Evolutionary conservation across 768 basidiomycete genomes (phyloP), one percentile per base, ranked within the genome.

Genomic region (Candolleomyces aberdarensis): DNA sequence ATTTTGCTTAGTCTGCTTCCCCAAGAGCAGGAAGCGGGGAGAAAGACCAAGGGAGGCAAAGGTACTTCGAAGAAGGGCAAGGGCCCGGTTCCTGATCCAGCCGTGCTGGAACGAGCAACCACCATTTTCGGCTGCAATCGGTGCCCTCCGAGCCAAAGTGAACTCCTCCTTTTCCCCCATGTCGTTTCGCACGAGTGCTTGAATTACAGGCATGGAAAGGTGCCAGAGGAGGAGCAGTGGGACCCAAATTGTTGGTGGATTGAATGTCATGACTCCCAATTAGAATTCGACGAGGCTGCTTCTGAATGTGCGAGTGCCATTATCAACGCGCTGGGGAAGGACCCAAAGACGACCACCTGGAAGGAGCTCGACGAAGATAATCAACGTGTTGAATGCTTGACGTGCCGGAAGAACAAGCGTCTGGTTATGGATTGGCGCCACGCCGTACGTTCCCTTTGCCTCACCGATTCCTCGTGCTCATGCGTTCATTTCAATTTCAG

Each of bases 401-500:
- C 50, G 1, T 59, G 58, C 26, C 58, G 40, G 14, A 59, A 53
- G 5, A 29, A 40, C 13, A 59, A 59, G 13, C 58, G 58, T 8
- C 51, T 59, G 9, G 50, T 43, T n/a, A 59, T 59, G 58, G 20
- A 20, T 3, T 59, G 58, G 58, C 31, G 58, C 11, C 11, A 39
- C 20, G 58, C 58, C 22, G 58, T 59, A 20, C 36, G 54, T 56
- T 19, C 2, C 52, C 7, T 31, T 31, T 29, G n/a, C 26, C 19
- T 17, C 19, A 2, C 20, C 52, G 13, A 14, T 26, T 26, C 26
- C 26, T 26, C 22, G n/a, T 8, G 41, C 19, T 49, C 14, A 49
- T 22, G 17, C 14, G 26, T 49, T 10, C 10, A 20, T 20, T 49
- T 49, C 48, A 10, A 9, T 41, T 14, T 20, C 57, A 59, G 58